phyloP scores from a whole-genome alignment of 805 yeast species.

The Wickerhamiella parazyma region DNA sequence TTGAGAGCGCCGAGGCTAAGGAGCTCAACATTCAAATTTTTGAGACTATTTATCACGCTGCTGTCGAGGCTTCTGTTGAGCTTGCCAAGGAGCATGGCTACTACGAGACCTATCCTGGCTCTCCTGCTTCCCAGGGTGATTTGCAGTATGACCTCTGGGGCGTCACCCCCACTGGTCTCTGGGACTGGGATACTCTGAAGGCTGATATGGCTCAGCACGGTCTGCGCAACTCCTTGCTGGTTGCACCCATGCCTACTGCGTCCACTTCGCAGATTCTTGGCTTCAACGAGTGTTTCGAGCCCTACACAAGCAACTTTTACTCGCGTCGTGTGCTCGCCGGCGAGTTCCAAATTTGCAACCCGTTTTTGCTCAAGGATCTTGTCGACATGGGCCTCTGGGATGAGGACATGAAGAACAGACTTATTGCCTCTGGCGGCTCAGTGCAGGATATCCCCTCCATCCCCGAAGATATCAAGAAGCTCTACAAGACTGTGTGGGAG shows the following conservation, averaged over 20 bases:
- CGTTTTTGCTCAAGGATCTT: constrained; percentile 69
- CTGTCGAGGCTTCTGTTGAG: constrained; percentile 77
- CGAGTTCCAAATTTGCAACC: constrained; percentile 86
- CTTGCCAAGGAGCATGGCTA: constrained; percentile 56
- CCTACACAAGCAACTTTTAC: constrained; percentile 85
- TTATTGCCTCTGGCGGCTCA: constrained; percentile 71
- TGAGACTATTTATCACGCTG: constrained; percentile 92
- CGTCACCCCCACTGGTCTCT: constrained; percentile 59
- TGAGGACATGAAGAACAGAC: constrained; percentile 60
- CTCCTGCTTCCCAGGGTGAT: constrained; percentile 79
- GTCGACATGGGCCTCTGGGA: constrained; percentile 76
- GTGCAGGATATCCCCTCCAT: constrained; percentile 60
- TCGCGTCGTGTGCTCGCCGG: constrained; percentile 85
- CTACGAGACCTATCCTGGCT: constrained; percentile 63
- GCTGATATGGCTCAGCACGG: constrained; percentile 48
- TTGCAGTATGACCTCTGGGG: constrained; percentile 86
- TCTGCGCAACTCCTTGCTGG: constrained; percentile 59
- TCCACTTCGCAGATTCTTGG: constrained; percentile 94
- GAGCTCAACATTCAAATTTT: constrained; percentile 69
- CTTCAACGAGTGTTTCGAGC: constrained; percentile 91
- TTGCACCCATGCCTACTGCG: constrained; percentile 96
- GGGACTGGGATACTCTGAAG: constrained; percentile 76
- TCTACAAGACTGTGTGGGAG: constrained; percentile 97
- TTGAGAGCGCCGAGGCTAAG: constrained; percentile 71
- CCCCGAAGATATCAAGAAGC: constrained; percentile 57